Percentiles rank a stretch among this genome's conserved stretches.
phyloP scores from a whole-genome alignment of 768 basidiomycete genomes.

The Mrakia gelida region DNA sequence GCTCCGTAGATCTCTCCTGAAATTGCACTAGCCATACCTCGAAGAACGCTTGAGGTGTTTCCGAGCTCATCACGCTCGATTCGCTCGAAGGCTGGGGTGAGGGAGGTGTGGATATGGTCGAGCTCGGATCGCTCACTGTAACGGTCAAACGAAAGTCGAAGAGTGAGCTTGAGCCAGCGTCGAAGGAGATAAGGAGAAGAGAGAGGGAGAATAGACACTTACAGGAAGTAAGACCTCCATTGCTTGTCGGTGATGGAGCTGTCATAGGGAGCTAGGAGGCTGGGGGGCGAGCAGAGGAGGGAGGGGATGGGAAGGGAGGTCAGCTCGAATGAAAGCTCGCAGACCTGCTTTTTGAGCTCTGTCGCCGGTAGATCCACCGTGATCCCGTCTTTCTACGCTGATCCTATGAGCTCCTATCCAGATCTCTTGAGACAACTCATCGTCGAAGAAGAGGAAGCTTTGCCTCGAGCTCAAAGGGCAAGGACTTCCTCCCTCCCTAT shows the following conservation, averaged over 20 bases:
- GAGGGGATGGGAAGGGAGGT: background rate
- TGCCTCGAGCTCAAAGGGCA: background rate
- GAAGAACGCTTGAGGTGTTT: background rate
- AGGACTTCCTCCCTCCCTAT: background rate
- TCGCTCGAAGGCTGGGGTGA: background rate
- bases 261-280: constrained; percentile 3
- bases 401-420: background rate
- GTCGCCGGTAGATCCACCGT: background rate
- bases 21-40: background rate
- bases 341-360: background rate
- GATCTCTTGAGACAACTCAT: background rate
- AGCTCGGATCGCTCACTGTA: background rate
- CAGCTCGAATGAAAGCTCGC: background rate
- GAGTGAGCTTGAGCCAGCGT: background rate
- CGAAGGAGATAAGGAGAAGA: background rate
- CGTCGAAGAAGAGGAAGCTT: background rate
- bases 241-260: constrained; percentile 1
- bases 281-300: background rate
- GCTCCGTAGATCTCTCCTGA: constrained; percentile 8
- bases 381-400: background rate
- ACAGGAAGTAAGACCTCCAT: constrained; percentile 6
- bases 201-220: background rate
- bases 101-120: background rate
- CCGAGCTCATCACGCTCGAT: background rate
- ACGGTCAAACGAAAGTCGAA: background rate